Percentiles rank a stretch among this genome's conserved stretches.
Conservation (phyloP, 768 basidiomycete species). For the Podaxis rugospora region DNA sequence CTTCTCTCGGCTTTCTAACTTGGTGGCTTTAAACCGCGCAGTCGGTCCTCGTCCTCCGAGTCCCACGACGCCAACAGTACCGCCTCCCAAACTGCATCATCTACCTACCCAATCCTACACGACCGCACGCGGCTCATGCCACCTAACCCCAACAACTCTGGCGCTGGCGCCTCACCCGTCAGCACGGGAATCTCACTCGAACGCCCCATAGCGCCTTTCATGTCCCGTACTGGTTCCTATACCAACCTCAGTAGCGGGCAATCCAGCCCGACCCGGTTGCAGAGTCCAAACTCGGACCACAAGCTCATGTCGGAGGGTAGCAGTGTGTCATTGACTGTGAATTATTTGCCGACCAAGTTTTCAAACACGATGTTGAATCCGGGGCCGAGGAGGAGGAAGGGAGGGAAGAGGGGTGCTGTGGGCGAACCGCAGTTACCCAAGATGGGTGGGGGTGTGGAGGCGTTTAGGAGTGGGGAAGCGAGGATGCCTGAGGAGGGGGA, state of each 20-base stretch:
- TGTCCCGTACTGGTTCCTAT: background rate
- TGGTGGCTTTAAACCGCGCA: background rate
- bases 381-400: constrained; percentile 36
- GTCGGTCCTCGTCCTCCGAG: constrained; percentile 7
- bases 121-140: constrained; percentile 1
- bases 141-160: background rate
- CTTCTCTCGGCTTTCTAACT: background rate
- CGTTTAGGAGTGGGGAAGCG: constrained; percentile 48
- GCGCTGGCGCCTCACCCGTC: background rate
- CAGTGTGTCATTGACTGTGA: constrained; percentile 21
- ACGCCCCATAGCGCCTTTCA: background rate
- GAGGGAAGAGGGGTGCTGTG: constrained; percentile 12
- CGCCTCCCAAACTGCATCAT: background rate
- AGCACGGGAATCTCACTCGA: background rate
- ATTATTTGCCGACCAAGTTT: constrained; percentile 26
- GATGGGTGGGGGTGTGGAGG: constrained; percentile 68
- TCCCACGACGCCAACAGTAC: constrained; percentile 6
- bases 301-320: constrained; percentile 12
- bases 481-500: constrained; percentile 49
- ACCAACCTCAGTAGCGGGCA: background rate
- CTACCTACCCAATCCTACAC: background rate
- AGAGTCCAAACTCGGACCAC: background rate
- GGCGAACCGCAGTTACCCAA: constrained; percentile 35
- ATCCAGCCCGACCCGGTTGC: background rate
- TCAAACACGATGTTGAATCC: constrained; percentile 28